Evolutionary conservation across 768 basidiomycete species (phyloP), one percentile per base, ranked within the genome.

Genomic region (Coprinellus micaceus): DNA sequence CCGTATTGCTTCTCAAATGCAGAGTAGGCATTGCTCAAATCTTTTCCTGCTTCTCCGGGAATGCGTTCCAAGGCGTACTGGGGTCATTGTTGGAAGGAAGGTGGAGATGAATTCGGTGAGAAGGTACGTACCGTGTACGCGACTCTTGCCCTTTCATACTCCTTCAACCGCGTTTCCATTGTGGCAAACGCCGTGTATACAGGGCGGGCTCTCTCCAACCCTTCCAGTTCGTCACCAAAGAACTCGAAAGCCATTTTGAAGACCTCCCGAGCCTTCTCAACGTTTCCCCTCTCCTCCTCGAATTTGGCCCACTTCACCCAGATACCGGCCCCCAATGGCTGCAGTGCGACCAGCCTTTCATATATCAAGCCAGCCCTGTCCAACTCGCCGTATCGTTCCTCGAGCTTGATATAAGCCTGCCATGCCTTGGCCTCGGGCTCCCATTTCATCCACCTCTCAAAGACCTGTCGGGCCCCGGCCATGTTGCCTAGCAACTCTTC

Each of bases 381-480:
- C 21, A 85, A 73, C 71, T 99, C 97, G 54, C 85, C 78, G 68
- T 98, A 99, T 51, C 97, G 82, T 66, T 89, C 86, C 75, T 99
- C 97, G 69, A 98, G 79, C 76, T 99, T 98, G 79, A 98, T 91
- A 72, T 96, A 98, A 17, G 94, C 93, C 67, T 94, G 91, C 97
- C 96, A 99, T 2, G 96, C 94, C 76, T 98, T 98, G 82, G 98
- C 97, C 64, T 98, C 95, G 0, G 97, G 97, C 68, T 98, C 97
- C 97, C 97, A 98, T 61, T 92, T 84, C 94, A 98, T 96, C 97
- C 97, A 99, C 44, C 97, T 83, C 71, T 99, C 97, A 59, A 98
- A 99, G 53, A 98, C 93, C 68, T 98, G 96, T 11, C 97, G 86
- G 1, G 95, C 94, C 36, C 97, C 97, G 1, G 94, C 85, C 28